Evolutionary conservation across 169 alveolate species (phyloP), one percentile per base, ranked within the genome.

Genomic region (Plasmodium gallinaceum): DNA sequence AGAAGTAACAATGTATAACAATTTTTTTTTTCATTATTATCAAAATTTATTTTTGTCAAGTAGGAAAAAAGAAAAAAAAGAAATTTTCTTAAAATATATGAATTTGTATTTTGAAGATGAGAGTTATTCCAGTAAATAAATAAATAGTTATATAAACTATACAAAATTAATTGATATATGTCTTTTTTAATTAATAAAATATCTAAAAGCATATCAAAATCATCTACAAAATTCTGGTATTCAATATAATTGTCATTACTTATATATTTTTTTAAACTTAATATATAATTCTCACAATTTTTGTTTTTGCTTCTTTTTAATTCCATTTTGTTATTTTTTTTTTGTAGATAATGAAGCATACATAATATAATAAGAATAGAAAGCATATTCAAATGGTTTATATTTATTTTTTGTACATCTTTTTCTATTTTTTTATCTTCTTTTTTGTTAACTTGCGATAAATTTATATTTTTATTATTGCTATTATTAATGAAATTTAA

Each of bases 181-280:
- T 86, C 75, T 32, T 71, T 86, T 45, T 71, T 37, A 42, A 86
- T 48, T 26, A 86, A 52, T 24, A 86, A 51, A 5, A 52, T 60
- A 73, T 86, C 76, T 39, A 86, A 51, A 20, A 69, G 16, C 37
- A 60, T 58, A 10, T 80, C 85, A 68, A 80, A 80, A 32, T 65
- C 72, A 14, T 80, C 69, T 18, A 80, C 62, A 68, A 66, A 80
- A 80, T 52, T 68, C 52, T 80, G 85, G 45, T 80, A 80, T 32
- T 80, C 90, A 43, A n/a, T 32, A 42, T 37, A 66, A 45, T 69
- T 22, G 37, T 52, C 68, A 46, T 80, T 80, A 68, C 18, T 51
- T 52, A 68, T 37, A 32, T 51, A 64, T 54, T 73, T 62, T 80
- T 80, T 80, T 80, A 80, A 54, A 26, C 90, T 80, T 37, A 80